Percentiles rank a stretch among this genome's conserved stretches.
phyloP scores from a whole-genome alignment of 129 eudicot species.

The Escallonia rubra region DNA sequence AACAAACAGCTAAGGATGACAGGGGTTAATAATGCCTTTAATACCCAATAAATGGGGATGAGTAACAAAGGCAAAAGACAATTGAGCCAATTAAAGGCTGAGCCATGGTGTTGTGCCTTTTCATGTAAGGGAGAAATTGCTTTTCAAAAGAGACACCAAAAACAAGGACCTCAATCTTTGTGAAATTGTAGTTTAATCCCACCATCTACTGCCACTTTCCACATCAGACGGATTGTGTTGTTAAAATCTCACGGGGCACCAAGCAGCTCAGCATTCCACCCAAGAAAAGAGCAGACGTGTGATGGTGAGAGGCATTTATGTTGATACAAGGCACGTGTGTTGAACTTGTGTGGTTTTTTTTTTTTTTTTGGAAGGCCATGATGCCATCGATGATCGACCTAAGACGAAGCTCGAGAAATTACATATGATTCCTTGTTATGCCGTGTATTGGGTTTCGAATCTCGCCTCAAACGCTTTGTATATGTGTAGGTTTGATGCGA shows the following conservation, averaged over 20 bases:
- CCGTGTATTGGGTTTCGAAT: too few relatives aligned
- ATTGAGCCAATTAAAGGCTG: background rate
- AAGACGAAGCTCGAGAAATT: too few relatives aligned
- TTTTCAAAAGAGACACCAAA: background rate
- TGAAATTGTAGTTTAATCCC: background rate
- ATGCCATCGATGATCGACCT: too few relatives aligned
- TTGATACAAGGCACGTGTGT: background rate
- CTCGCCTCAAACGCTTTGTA: too few relatives aligned
- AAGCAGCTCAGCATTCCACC: too few relatives aligned
- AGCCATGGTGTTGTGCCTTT: background rate
- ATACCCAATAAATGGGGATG: too few relatives aligned
- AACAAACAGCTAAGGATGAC: too few relatives aligned
- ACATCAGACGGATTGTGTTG: background rate
- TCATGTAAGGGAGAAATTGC: background rate
- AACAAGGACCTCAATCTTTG: background rate
- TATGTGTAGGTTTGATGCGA: too few relatives aligned
- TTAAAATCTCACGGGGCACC: too few relatives aligned
- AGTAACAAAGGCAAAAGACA: background rate
- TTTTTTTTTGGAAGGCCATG: background rate
- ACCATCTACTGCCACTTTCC: background rate
- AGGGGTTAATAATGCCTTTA: too few relatives aligned
- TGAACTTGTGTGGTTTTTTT: background rate
- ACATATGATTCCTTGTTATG: too few relatives aligned
- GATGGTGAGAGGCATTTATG: background rate
- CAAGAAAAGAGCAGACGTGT: background rate